Conservation (phyloP, 2,329 filamentous ascomycete species). For the Trichoderma sp. region DNA sequence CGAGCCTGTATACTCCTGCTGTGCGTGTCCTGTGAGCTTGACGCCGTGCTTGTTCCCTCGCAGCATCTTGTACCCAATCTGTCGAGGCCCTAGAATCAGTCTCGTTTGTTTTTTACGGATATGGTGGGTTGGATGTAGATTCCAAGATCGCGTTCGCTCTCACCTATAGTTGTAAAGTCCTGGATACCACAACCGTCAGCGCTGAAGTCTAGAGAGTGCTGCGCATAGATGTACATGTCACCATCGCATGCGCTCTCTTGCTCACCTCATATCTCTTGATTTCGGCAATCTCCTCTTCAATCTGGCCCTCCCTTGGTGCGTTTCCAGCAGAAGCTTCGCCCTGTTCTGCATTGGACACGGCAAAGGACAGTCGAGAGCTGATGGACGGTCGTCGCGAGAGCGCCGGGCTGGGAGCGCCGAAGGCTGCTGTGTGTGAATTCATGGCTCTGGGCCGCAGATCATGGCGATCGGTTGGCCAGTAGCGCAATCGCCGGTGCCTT, state of each 20-base stretch:
- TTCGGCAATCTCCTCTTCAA: conserved; percentile 93
- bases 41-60: conserved; percentile 81
- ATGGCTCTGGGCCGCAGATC: conserved; percentile 45
- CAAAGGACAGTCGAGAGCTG: conserved; percentile 66
- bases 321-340: conserved; percentile 57
- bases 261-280: conserved; percentile 92
- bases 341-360: conserved; percentile 65
- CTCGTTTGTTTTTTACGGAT: conserved; percentile 27
- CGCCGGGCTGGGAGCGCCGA: conserved; percentile 40
- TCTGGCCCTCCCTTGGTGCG: conserved; percentile 64
- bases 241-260: not conserved
- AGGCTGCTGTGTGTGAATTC: conserved; percentile 57
- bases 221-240: not conserved
- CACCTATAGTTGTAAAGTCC: conserved; percentile 94
- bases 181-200: conserved; percentile 30
- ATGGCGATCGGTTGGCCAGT: conserved; percentile 38
- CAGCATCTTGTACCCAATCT: conserved; percentile 98
- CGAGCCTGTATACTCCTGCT: conserved; percentile 70
- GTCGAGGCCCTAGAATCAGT: conserved; percentile 32
- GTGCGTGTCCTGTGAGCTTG: conserved; percentile 73
- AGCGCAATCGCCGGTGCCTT: not conserved
- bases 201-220: no score
- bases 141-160: conserved; percentile 24
- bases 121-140: conserved; percentile 18
- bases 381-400: conserved; percentile 57